Percentiles rank a stretch among this genome's conserved stretches.
phyloP scores from a whole-genome alignment of 805 yeast genomes.

The Aciculoconidium aculeatum region DNA sequence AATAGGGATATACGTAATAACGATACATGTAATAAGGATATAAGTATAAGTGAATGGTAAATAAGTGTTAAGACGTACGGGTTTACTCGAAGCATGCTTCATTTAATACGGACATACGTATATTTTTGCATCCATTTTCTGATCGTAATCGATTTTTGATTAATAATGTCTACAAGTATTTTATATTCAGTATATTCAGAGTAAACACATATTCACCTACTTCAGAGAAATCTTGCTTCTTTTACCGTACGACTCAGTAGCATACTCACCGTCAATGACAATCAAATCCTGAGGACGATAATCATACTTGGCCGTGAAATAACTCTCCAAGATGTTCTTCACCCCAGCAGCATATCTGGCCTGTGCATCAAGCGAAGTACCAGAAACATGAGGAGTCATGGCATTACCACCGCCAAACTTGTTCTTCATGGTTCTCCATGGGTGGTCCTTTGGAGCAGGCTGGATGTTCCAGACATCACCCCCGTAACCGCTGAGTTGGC shows the following conservation, averaged over 20 bases:
- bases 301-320: slow-evolving; percentile 55
- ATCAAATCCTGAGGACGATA: slow-evolving; percentile 75
- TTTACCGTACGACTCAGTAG: slow-evolving; percentile 67
- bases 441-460: slow-evolving; percentile 73
- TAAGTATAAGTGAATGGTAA: too few relatives aligned
- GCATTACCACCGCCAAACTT: slow-evolving; percentile 72
- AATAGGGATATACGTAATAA: background rate
- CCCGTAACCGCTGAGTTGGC: slow-evolving; percentile 73
- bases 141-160: too few relatives aligned
- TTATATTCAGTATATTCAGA: too few relatives aligned
- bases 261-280: slow-evolving; percentile 65
- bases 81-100: too few relatives aligned
- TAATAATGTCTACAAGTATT: too few relatives aligned
- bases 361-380: slow-evolving; percentile 79
- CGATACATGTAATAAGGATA: background rate
- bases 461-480: slow-evolving; percentile 87
- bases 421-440: slow-evolving; percentile 70
- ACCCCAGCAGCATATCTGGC: slow-evolving; percentile 67
- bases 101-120: too few relatives aligned
- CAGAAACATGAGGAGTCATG: slow-evolving; percentile 79
- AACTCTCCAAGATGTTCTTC: slow-evolving; percentile 56
- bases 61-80: too few relatives aligned
- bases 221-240: slow-evolving; percentile 18
- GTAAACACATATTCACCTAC: too few relatives aligned
- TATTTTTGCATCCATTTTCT: too few relatives aligned